These are phyloP conservation scores for Aphanomyces cochlioides DNA, from an alignment of 352 stramenopile species.

Conservation along the genomic window DNA sequence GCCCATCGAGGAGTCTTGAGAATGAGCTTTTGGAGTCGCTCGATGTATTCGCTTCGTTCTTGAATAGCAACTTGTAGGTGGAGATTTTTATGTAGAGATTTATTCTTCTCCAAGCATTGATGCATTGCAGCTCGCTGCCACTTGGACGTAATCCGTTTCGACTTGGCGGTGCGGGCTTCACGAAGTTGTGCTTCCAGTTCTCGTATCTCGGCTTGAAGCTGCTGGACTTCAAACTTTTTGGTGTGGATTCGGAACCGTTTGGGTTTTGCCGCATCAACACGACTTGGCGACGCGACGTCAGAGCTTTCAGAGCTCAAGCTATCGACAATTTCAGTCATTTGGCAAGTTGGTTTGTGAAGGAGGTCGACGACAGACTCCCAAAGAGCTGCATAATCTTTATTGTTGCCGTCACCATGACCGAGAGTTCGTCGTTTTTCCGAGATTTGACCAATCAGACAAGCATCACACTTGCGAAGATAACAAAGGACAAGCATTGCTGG, in stretches of 20 bases:
- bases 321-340: too few species aligned
- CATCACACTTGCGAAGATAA: too few species aligned
- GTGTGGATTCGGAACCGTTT: background rate
- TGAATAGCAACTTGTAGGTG: background rate
- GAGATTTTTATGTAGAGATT: constrained; percentile 4
- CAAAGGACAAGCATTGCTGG: too few species aligned
- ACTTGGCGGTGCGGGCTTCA: background rate
- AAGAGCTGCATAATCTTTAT: too few species aligned
- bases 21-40: background rate
- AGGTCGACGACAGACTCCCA: too few species aligned
- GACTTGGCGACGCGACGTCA: too few species aligned
- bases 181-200: background rate
- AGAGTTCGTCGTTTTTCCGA: too few species aligned
- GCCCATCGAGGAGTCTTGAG: background rate
- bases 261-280: constrained; percentile 2
- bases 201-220: background rate
- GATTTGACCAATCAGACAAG: too few species aligned
- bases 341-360: too few species aligned
- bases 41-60: background rate
- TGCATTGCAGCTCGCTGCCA: background rate
- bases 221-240: background rate
- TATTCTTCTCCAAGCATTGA: constrained; percentile 8
- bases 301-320: too few species aligned
- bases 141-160: background rate
- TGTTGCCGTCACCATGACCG: too few species aligned